Base-by-base conservation (phyloP, 2,329 filamentous ascomycete species). In the Epichloe scottii region DNA sequence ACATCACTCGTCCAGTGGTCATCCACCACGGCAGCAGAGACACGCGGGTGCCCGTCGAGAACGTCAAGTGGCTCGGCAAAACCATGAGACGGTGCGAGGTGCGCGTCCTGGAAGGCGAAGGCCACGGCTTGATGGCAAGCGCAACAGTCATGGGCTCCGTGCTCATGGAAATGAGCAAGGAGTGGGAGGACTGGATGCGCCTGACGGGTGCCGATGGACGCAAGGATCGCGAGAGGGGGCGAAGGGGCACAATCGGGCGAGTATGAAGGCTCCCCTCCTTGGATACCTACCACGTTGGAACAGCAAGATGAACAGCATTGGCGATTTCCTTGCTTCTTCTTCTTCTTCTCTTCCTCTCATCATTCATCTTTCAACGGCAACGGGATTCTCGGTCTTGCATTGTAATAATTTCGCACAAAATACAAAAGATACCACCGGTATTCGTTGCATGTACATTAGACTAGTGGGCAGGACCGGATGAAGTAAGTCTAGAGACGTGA, bases 21-120 rank as follows among this genome's bases (percentile, higher is more conserved):
- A 95, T 98, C 57, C 91, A 96, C 62, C 93, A 98, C 64, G 93
- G 93, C 38, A 88, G 82, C 62, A 83, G 87, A 59, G 93, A 98
- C 62, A 89, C 85, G 6, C 80, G 93, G 23, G 93, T 98, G 1
- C 93, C 93, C 0, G 85, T 95, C 14, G 93, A 95, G 52, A 98
- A 98, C 61, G 89, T 96, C 21, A 79, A 85, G 57, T 98, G 93
- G 93, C 76, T 98, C 7, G 90, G 89, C 53, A 90, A 90, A 67
- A 87, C 87, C 41, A 97, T 98, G 90, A 82, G 87, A 33, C 77
- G 87, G 46, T 97, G 91, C 66, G 93, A 97, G 65, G 88, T 98
- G 14, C 76, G 91, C 5, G 82, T 97, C 5, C 74, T 98, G 3
- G 87, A 95, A 58, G 89, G 87, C 5, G 91, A 98, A 66, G 89